Evolutionary conservation across 164 flowering plant species (phyloP).

Genomic region (Saururus chinensis): DNA sequence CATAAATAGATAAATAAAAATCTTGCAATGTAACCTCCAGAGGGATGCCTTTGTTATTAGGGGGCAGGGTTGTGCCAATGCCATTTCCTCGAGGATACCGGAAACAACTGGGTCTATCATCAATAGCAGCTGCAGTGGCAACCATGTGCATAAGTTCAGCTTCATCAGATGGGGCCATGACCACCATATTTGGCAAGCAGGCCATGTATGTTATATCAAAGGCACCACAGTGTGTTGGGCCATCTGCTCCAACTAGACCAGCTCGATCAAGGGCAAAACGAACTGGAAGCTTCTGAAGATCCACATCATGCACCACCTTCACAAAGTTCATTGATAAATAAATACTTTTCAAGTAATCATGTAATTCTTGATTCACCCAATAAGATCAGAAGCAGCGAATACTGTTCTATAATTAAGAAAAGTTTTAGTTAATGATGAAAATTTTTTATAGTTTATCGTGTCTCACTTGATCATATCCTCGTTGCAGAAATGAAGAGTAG

Average conservation of each 20-base stretch:
- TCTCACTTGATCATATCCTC: slow-evolving; percentile 88
- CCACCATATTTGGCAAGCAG: slow-evolving; percentile 91
- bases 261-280: slow-evolving; percentile 88
- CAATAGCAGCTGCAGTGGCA: slow-evolving; percentile 81
- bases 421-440: background rate
- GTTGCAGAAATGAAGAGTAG: slow-evolving; percentile 80
- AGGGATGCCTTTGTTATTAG: slow-evolving; percentile 63
- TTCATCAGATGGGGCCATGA: slow-evolving; percentile 93
- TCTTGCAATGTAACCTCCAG: slow-evolving; percentile 41
- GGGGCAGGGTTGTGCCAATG: slow-evolving; percentile 50
- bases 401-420: too few relatives aligned
- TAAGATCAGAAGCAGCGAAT: background rate
- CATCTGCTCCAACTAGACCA: slow-evolving; percentile 93
- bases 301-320: slow-evolving; percentile 90
- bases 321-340: background rate
- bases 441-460: background rate
- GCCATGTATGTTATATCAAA: slow-evolving; percentile 93
- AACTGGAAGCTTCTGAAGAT: slow-evolving; percentile 88
- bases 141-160: slow-evolving; percentile 89
- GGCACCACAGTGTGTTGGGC: slow-evolving; percentile 96
- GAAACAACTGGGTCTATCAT: slow-evolving; percentile 87
- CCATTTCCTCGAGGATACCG: slow-evolving; percentile 93
- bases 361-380: background rate
- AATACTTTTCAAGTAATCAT: background rate
- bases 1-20: background rate